Base-by-base conservation (phyloP, 768 basidiomycete species). In the Termitomyces sp. region DNA sequence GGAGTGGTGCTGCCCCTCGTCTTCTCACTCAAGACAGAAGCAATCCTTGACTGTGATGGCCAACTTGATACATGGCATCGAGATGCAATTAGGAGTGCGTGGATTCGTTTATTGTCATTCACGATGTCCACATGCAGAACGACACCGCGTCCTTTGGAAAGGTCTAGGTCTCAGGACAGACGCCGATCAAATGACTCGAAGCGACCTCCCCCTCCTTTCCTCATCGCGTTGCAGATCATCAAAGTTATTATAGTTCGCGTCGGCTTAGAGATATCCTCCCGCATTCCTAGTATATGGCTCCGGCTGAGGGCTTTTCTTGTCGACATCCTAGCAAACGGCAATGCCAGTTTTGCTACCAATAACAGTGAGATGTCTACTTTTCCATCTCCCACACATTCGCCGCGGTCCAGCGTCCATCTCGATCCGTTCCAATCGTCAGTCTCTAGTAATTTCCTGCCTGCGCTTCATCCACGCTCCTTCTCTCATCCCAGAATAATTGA, bases 201-300 rank as follows among this genome's bases (percentile, higher is more conserved):
- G 42, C 66, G 66, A 34, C 70, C 74, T 40, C 74, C 78, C 29
- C 74, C 81, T 32, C 72, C 75, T 4, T 76, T 79, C 51, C 75
- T 84, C 53, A 74, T 84, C 0, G 82, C 84, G 0, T 67, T 92
- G 31, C 90, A 91, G 69, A 77, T 87, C 15, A 72, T 92, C 65
- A 92, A 92, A 67, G 73, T 84, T 36, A 81, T 91, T 64, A 65
- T 89, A 15, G 73, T 91, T 51, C 83, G 87, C 17, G 89, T 83
- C 0, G 82, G 83, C 52, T 74, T 77, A 20, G 89, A 89, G 51
- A 74, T 92, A 15, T 84, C 85, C 3, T 70, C 72, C 0, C 70
- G 76, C 38, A 67, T 87, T 10, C 82, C 85, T 15, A 84, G 83
- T 11, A 74, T 88, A 20, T 93, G 89, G 89, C 71, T 75, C 20